Base-by-base conservation (phyloP, 2,329 filamentous ascomycete species). In the Amesomyces nigricolor region DNA sequence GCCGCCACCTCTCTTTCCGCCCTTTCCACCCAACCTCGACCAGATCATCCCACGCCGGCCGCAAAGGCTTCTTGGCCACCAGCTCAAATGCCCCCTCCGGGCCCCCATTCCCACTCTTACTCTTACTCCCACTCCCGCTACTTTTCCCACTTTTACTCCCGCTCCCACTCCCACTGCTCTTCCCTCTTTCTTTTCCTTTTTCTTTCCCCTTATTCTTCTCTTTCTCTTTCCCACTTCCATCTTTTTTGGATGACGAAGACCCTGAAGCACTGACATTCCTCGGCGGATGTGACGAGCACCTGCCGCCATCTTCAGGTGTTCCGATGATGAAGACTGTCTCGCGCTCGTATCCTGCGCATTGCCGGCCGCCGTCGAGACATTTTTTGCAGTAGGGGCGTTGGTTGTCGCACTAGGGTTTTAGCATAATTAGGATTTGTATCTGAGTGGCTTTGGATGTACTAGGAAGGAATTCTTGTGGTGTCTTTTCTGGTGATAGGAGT, bases 311-410 rank as follows among this genome's bases (percentile, higher is more conserved):
- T 56, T 80, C 71, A 38, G 71, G 72, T 2, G 80, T 83, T n/a
- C 79, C 79, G 39, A 81, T 78, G 65, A 87, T 83, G 68, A 87
- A 87, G 54, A 85, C 77, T 14, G 78, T 78, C 64, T 85, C 78
- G 39, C 79, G 73, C 64, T 83, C 77, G 66, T 87, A 87, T 39
- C 83, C 83, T 62, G 51, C 84, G 62, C 83, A 87, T 55, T 76
- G 67, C 44, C 81, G 73, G 19, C 80, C 79, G 62, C 76, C 79
- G 62, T 78, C 74, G 54, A 75, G 71, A 66, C 83, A 87, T 65
- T 84, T 85, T 53, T 75, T 76, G 66, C 83, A 87, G 38, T 73
- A 72, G 2, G 83, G 83, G 4, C 78, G 76, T 56, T 79, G 75
- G 60, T 84, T 82, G 68, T 83, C 83, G 66, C 83, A 86, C 79